Conservation (phyloP, 2,329 filamentous ascomycete species). For the Epichloe hybrida region DNA sequence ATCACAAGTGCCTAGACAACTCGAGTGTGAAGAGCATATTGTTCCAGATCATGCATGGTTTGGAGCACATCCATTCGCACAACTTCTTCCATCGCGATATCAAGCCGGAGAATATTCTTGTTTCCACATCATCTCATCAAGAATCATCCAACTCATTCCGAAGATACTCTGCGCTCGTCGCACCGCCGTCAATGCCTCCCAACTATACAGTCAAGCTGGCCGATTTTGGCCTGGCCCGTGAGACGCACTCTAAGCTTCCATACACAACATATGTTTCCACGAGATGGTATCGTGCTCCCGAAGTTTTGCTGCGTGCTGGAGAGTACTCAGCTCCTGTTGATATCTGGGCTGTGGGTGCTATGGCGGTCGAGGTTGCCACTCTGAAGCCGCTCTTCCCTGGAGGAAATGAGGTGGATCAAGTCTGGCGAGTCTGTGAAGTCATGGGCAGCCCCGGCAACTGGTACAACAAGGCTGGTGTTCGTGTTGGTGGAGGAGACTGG, state of each 20-base stretch:
- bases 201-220: slow-evolving; percentile 96
- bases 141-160: slow-evolving; percentile 78
- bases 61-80: slow-evolving; percentile 95
- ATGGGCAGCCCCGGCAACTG: slow-evolving; percentile 98
- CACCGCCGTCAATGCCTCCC: slow-evolving; percentile 86
- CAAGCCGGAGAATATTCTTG: slow-evolving; percentile 96
- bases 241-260: slow-evolving; percentile 89
- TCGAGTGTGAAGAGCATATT: slow-evolving; percentile 93
- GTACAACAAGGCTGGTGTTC: slow-evolving; percentile 81
- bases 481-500: slow-evolving; percentile 93
- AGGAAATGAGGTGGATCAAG: slow-evolving; percentile 96
- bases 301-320: slow-evolving; percentile 83
- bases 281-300: slow-evolving; percentile 92
- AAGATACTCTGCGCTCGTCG: slow-evolving; percentile 84
- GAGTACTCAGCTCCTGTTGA: slow-evolving; percentile 97
- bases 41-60: slow-evolving; percentile 88
- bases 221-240: slow-evolving; percentile 92
- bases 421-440: slow-evolving; percentile 97
- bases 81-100: slow-evolving; percentile 98
- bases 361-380: slow-evolving; percentile 96
- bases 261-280: slow-evolving; percentile 99
- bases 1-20: slow-evolving; percentile 86
- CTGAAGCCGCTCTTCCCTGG: slow-evolving; percentile 94
- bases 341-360: slow-evolving; percentile 96
- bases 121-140: slow-evolving; percentile 75